Conservation (phyloP, 2,329 filamentous ascomycete genomes). For the Hymenoscyphus scutula region DNA sequence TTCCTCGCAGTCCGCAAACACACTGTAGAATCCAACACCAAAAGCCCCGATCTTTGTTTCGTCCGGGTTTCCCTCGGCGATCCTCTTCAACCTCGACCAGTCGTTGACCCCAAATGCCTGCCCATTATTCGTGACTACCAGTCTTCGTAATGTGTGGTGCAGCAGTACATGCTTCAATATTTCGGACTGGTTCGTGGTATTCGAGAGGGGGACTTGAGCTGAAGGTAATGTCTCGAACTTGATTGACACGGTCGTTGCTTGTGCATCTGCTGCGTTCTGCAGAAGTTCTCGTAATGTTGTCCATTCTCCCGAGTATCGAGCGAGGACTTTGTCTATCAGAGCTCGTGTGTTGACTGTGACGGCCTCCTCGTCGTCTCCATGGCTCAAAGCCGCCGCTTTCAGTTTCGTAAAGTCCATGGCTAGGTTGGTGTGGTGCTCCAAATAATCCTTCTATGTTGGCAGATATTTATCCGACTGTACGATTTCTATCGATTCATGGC, state of each 20-base stretch:
- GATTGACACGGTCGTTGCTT: constrained; percentile 83
- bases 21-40: constrained; percentile 97
- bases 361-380: constrained; percentile 89
- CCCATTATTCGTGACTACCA: constrained; percentile 93
- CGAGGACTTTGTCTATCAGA: constrained; percentile 95
- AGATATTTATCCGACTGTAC: not conserved
- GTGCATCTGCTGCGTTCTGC: constrained; percentile 97
- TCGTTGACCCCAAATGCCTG: constrained; percentile 84
- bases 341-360: constrained; percentile 97
- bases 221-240: constrained; percentile 91
- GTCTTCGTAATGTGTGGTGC: constrained; percentile 79
- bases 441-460: not conserved
- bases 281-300: constrained; percentile 86
- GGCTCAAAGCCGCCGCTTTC: constrained; percentile 80
- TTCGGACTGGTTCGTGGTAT: constrained; percentile 63
- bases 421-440: not conserved
- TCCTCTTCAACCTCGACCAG: constrained; percentile 90
- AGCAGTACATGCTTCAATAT: constrained; percentile 78
- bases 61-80: constrained; percentile 98
- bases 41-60: constrained; percentile 99
- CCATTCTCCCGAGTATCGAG: constrained; percentile 95
- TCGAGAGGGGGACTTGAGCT: constrained; percentile 64
- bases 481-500: constrained; percentile 6
- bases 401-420: constrained; percentile 72
- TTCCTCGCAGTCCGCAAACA: constrained; percentile 97